Conservation (phyloP, 345 rosid species). For the Arabidopsis arenosa region DNA sequence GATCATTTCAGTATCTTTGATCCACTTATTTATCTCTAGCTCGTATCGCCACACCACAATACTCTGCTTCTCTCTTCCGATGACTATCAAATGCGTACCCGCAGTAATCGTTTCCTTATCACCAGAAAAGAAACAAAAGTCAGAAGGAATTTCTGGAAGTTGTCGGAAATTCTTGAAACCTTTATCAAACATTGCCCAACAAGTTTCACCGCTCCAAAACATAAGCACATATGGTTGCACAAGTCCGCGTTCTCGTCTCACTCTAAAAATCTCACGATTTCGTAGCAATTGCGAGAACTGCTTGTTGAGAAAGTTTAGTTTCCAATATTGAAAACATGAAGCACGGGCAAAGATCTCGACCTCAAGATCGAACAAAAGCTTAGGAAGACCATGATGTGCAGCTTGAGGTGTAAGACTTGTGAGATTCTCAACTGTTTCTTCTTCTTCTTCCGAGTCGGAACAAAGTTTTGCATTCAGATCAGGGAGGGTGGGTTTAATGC, state of each 20-base stretch:
- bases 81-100: conserved; percentile 51
- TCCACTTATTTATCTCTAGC: background rate
- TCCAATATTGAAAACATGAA: background rate
- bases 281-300: background rate
- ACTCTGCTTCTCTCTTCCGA: background rate
- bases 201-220: background rate
- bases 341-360: background rate
- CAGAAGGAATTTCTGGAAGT: conserved; percentile 68
- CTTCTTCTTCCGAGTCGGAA: background rate
- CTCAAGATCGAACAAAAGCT: background rate
- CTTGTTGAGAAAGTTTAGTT: background rate
- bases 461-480: background rate
- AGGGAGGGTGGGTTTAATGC: background rate
- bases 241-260: background rate
- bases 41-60: conserved; percentile 9
- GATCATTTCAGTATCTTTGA: background rate
- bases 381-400: background rate
- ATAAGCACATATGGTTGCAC: background rate
- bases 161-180: conserved; percentile 52
- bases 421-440: background rate
- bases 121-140: conserved; percentile 54
- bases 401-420: background rate
- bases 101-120: conserved; percentile 76
- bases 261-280: background rate
- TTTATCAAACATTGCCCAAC: conserved; percentile 6